These are phyloP conservation scores for Pterocarpus santalinus DNA, from an alignment of 306 rosid genomes.

Conservation along the genomic window DNA sequence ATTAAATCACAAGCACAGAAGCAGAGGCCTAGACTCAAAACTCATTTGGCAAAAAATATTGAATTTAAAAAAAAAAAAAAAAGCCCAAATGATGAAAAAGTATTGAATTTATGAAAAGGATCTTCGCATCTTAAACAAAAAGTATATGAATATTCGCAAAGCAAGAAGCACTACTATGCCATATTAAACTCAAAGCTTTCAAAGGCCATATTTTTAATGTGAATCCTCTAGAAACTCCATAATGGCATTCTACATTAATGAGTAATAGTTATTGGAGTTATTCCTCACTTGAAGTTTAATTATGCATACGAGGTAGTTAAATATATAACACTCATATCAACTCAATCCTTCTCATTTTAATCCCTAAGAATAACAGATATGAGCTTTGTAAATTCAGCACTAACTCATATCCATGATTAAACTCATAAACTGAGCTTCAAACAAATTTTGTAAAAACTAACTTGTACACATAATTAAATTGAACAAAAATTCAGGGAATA, in stretches of 20 bases:
- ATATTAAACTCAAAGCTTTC: conserved; percentile 1
- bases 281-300: background rate
- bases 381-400: background rate
- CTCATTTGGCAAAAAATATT: background rate
- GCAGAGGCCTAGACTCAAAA: conserved; percentile 17
- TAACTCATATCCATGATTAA: background rate
- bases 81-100: too few species aligned
- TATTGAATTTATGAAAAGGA: background rate
- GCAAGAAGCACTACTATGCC: conserved; percentile 16
- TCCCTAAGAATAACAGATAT: background rate
- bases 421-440: background rate
- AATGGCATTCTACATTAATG: conserved; percentile 24
- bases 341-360: background rate
- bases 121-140: background rate
- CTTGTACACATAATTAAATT: background rate
- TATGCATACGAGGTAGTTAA: background rate
- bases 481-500: background rate
- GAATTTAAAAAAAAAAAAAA: too few species aligned
- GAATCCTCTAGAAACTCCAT: conserved; percentile 15
- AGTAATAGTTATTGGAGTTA: background rate
- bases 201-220: background rate
- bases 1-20: background rate
- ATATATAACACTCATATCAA: background rate
- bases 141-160: background rate
- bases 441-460: background rate